These are phyloP conservation scores for Arabis hirsuta DNA, from an alignment of 345 rosid genomes.

Conservation along the genomic window DNA sequence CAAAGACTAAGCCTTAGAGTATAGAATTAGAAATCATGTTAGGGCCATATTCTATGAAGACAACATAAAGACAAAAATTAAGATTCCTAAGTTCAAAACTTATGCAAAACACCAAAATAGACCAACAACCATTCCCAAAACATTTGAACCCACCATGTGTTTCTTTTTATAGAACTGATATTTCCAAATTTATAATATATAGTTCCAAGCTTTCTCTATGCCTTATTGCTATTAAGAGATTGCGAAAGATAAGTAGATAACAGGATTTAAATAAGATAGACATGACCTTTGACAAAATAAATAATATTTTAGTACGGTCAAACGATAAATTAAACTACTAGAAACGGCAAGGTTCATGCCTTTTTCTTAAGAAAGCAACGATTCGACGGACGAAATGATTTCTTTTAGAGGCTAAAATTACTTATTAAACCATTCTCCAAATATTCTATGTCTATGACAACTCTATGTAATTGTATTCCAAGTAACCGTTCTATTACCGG, in stretches of 20 bases:
- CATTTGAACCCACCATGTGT: too few species aligned
- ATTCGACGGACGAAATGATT: not conserved
- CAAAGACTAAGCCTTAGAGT: too few species aligned
- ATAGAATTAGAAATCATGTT: too few species aligned
- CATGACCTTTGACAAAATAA: slow-evolving; percentile 7
- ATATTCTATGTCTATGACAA: not conserved
- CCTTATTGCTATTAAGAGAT: not conserved
- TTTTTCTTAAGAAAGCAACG: slow-evolving; percentile 7
- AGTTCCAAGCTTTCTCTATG: not conserved
- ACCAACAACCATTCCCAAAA: too few species aligned
- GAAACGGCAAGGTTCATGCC: slow-evolving; percentile 31
- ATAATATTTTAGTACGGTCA: slow-evolving; percentile 8
- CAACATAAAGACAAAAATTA: too few species aligned
- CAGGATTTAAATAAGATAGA: not conserved
- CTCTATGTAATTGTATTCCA: slow-evolving; percentile 11
- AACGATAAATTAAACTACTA: slow-evolving; percentile 1
- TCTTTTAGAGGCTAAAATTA: slow-evolving; percentile 2
- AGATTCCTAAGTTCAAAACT: too few species aligned
- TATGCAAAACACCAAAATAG: too few species aligned
- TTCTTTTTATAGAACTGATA: not conserved
- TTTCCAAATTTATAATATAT: too few species aligned
- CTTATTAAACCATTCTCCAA: slow-evolving; percentile 1
- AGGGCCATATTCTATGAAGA: too few species aligned
- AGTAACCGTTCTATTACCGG: not conserved
- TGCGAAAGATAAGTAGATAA: not conserved